A percentile compares a stretch with the other conserved stretches of the same genome.
phyloP scores from a whole-genome alignment of 768 basidiomycete species.

The Rhodosporidiobolus sp. region DNA sequence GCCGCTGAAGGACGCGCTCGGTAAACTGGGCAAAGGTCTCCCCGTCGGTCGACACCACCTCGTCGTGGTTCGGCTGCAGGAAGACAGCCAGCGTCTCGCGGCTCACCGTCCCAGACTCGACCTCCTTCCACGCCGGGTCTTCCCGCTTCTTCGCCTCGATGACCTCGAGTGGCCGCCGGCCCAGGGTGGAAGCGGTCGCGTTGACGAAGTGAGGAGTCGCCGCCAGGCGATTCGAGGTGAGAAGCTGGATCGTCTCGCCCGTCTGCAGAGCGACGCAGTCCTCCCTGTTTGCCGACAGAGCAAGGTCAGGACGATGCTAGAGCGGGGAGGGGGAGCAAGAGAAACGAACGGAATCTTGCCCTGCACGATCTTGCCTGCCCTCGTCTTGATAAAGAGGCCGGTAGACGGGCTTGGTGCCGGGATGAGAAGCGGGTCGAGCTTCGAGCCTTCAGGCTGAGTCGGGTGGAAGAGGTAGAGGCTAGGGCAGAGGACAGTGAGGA shows the following conservation, averaged over 20 bases:
- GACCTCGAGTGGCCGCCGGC: constrained; percentile 43
- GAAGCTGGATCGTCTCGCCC: constrained; percentile 87
- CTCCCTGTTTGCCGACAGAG: not conserved
- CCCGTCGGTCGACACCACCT: constrained; percentile 61
- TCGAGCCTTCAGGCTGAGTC: constrained; percentile 45
- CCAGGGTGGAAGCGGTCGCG: constrained; percentile 50
- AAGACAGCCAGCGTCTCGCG: constrained; percentile 69
- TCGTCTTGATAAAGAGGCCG: constrained; percentile 86
- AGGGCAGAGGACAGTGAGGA: constrained; percentile 85
- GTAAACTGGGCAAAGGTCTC: constrained; percentile 89
- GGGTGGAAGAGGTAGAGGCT: constrained; percentile 74
- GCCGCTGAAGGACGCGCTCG: constrained; percentile 68
- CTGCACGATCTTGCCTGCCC: constrained; percentile 72
- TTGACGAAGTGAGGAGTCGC: constrained; percentile 95
- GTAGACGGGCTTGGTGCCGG: constrained; percentile 69
- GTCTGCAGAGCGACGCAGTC: constrained; percentile 91
- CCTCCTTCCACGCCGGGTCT: constrained; percentile 26
- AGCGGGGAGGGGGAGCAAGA: constrained; percentile 29
- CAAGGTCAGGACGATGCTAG: not conserved
- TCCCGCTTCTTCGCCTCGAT: constrained; percentile 32
- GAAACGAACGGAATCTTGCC: constrained; percentile 71
- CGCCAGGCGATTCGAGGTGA: constrained; percentile 72
- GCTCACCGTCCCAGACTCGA: constrained; percentile 55
- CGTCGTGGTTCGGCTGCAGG: constrained; percentile 73
- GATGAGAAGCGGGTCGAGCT: constrained; percentile 50